These are phyloP conservation scores for Closterium sp. DNA, from an alignment of 139 green algal species.

Conservation along the genomic window DNA sequence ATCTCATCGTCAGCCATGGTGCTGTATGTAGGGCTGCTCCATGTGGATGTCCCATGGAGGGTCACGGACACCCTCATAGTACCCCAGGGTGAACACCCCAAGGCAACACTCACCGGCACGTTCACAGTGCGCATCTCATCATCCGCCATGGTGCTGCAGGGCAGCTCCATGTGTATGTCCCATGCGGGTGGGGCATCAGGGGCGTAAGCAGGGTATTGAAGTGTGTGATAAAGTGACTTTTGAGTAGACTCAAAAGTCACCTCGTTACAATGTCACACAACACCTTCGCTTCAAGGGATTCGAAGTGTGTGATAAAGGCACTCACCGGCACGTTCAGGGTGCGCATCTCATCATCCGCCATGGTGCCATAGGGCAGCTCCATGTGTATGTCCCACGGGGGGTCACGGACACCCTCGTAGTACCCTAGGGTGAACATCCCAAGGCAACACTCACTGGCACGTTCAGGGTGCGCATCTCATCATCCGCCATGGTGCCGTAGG, in stretches of 20 bases:
- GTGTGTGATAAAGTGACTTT: background rate
- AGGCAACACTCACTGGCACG: slow-evolving; percentile 24
- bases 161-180: slow-evolving; percentile 84
- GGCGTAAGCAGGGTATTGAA: too few species aligned
- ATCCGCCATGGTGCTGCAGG: slow-evolving; percentile 83
- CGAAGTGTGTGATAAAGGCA: background rate
- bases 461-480: slow-evolving; percentile 69
- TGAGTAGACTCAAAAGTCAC: too few species aligned
- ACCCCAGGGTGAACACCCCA: background rate
- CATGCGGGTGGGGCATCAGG: too few species aligned
- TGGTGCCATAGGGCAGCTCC: slow-evolving; percentile 82
- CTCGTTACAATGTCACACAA: slow-evolving; percentile 11
- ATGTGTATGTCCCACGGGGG: slow-evolving; percentile 84
- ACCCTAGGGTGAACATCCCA: background rate
- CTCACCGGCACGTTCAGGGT: slow-evolving; percentile 45
- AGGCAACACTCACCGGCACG: slow-evolving; percentile 25
- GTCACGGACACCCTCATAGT: slow-evolving; percentile 38
- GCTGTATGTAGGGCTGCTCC: slow-evolving; percentile 82
- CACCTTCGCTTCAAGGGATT: too few species aligned
- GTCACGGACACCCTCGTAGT: slow-evolving; percentile 39
- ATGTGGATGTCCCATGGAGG: slow-evolving; percentile 84
- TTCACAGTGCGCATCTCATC: slow-evolving; percentile 69
- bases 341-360: slow-evolving; percentile 81
- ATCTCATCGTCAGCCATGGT: slow-evolving; percentile 85
- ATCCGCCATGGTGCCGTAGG: slow-evolving; percentile 84